Evolutionary conservation across 176 grass and related monocot genomes (phyloP), one percentile per base, ranked within the genome.

Genomic region (Zizania latifolia): DNA sequence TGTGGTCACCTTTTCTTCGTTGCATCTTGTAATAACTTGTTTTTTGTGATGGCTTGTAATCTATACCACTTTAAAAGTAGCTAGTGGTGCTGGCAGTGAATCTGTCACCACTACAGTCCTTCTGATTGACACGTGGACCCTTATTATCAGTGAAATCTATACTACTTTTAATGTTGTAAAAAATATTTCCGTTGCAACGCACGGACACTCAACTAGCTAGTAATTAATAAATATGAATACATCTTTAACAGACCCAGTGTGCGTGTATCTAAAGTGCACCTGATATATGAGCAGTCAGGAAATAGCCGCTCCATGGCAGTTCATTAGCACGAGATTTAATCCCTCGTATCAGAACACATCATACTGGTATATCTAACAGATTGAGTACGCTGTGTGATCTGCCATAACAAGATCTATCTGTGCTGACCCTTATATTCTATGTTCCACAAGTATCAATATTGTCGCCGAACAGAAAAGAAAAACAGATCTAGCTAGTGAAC

Each of bases 371-470:
- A n/a, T n/a, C n/a, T n/a, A 10, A 21, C 9, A 63, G 61, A 37
- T 63, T 4, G 31, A 35, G 17, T 3, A 0, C 9, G 0, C 8
- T 36, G 19, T 36, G 19, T 63, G 31, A 36, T 22, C 31, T 32
- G 28, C 40, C 66, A 61, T 45, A 36, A 61, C 28, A 69, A 33
- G 57, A 64, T 40, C 41, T 81, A 64, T 40, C 41, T 81, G 12
- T 39, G 44, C 2, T 41, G 24, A 30, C 16, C 46, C 58, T 53
- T 64, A 70, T 64, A 81, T 54, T 81, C 32, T 50, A 81, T 81
- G 58, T 73, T 72, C 68, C 68, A 31, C 16, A 59, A 39, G 43
- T 10, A 53, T 39, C 24, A 63, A 63, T 17, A 38, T 26, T 71
- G 6, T 22, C 51, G 17, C 21, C 15, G 19, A 72, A 72, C 23